Percentiles rank a stretch among this genome's conserved stretches.
These are phyloP conservation scores for Chenopodium suecicum DNA, from an alignment of 148 eudicot species.

Conservation along the genomic window DNA sequence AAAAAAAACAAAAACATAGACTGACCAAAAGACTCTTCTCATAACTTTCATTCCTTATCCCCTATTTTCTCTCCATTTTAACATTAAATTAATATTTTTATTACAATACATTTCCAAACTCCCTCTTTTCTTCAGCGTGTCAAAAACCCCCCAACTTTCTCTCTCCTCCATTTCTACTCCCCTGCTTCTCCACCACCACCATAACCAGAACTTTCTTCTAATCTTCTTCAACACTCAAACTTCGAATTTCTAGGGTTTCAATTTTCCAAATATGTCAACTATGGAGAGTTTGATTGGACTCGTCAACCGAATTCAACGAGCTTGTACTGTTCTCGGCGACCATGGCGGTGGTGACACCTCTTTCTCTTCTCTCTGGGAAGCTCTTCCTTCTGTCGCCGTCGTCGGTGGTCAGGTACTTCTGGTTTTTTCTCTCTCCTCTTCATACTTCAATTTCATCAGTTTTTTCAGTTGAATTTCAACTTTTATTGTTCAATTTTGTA, in stretches of 20 bases:
- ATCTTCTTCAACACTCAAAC: neutral
- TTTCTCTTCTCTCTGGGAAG: slow-evolving; percentile 75
- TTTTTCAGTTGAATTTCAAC: neutral
- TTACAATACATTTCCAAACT: slow-evolving; percentile 2
- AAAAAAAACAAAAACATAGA: neutral
- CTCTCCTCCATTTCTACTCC: neutral
- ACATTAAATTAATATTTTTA: neutral
- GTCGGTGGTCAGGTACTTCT: slow-evolving; percentile 79
- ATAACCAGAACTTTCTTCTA: neutral
- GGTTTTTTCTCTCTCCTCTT: neutral
- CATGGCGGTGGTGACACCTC: slow-evolving; percentile 73
- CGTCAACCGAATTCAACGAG: slow-evolving; percentile 75
- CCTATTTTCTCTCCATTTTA: neutral
- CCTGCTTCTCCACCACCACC: neutral
- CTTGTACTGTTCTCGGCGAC: slow-evolving; percentile 85
- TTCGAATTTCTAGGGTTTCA: neutral
- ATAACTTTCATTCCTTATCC: neutral
- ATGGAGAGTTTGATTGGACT: slow-evolving; percentile 90
- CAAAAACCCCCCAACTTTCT: neutral
- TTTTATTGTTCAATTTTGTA: neutral
- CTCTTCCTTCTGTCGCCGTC: slow-evolving; percentile 89
- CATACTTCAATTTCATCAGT: neutral
- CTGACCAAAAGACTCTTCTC: neutral
- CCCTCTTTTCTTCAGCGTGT: neutral
- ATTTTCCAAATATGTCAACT: slow-evolving; percentile 40